phyloP scores from a whole-genome alignment of 805 yeast species.

The Pichia pseudocactophila region DNA sequence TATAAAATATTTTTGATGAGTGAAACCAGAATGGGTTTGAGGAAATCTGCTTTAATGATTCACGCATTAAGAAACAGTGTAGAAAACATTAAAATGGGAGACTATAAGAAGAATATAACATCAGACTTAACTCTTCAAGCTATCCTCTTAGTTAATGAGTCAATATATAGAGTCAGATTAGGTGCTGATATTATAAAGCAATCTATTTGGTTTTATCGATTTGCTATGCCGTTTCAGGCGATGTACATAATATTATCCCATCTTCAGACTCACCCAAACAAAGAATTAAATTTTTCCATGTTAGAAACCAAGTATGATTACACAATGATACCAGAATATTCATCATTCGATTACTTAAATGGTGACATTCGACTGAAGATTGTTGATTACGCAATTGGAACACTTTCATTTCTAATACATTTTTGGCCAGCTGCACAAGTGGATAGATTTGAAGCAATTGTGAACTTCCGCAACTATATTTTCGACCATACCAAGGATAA shows the following conservation, averaged over 20 bases:
- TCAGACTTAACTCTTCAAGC: slow-evolving; percentile 16
- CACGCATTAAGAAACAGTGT: slow-evolving; percentile 12
- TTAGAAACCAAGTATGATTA: slow-evolving; percentile 10
- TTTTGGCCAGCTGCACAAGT: slow-evolving; percentile 15
- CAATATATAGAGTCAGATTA: slow-evolving; percentile 14
- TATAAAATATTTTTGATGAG: slow-evolving; percentile 14
- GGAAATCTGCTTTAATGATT: slow-evolving; percentile 16
- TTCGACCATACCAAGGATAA: neutral
- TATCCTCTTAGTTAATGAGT: slow-evolving; percentile 18
- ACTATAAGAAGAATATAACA: slow-evolving; percentile 7
- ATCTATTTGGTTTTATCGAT: slow-evolving; percentile 17
- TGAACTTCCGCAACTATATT: slow-evolving; percentile 10
- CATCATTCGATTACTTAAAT: slow-evolving; percentile 9
- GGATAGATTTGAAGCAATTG: slow-evolving; percentile 14
- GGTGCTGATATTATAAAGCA: slow-evolving; percentile 10
- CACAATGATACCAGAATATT: slow-evolving; percentile 5
- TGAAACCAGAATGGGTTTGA: slow-evolving; percentile 16
- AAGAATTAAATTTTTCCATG: slow-evolving; percentile 9
- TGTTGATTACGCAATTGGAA: slow-evolving; percentile 10
- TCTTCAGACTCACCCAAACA: slow-evolving; percentile 11
- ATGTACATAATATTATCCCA: slow-evolving; percentile 18
- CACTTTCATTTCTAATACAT: slow-evolving; percentile 3
- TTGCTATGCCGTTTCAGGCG: slow-evolving; percentile 20
- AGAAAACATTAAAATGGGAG: neutral
- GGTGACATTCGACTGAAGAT: slow-evolving; percentile 14